These are phyloP conservation scores for Glycine tomentella DNA, from an alignment of 306 rosid species.

Conservation along the genomic window DNA sequence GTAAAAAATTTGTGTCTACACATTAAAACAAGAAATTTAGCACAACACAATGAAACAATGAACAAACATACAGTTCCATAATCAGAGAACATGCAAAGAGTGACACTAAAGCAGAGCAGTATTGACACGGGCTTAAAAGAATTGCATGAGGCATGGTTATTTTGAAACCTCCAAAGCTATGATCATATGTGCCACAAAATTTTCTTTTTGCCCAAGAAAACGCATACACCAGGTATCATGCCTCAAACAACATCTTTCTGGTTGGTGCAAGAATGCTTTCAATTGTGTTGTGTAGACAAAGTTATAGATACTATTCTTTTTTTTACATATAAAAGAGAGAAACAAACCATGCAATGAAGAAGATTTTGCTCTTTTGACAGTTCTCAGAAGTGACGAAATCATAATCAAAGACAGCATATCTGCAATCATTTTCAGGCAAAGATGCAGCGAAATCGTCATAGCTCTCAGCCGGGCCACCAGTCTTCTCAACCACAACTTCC, in stretches of 20 bases:
- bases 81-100: conserved; percentile 11
- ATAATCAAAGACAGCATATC: conserved; percentile 91
- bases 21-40: not conserved
- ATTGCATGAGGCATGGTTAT: not conserved
- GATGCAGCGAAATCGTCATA: conserved; percentile 85
- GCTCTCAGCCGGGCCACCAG: conserved; percentile 82
- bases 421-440: conserved; percentile 90
- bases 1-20: not conserved
- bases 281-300: not conserved
- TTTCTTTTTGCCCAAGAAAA: conserved; percentile 22
- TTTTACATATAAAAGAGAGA: not conserved
- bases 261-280: not conserved
- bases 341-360: conserved; percentile 93
- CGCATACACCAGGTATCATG: not conserved
- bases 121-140: not conserved
- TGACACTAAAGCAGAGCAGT: not conserved
- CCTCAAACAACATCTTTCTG: conserved; percentile 3
- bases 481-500: conserved; percentile 91
- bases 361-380: conserved; percentile 97
- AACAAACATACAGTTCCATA: not conserved
- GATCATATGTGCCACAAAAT: not conserved
- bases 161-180: conserved; percentile 9
- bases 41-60: not conserved
- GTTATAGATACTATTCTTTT: not conserved
- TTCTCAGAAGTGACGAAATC: conserved; percentile 95